Evolutionary conservation across 352 stramenopile genomes (phyloP).

Genomic region (Peronospora farinosa): DNA sequence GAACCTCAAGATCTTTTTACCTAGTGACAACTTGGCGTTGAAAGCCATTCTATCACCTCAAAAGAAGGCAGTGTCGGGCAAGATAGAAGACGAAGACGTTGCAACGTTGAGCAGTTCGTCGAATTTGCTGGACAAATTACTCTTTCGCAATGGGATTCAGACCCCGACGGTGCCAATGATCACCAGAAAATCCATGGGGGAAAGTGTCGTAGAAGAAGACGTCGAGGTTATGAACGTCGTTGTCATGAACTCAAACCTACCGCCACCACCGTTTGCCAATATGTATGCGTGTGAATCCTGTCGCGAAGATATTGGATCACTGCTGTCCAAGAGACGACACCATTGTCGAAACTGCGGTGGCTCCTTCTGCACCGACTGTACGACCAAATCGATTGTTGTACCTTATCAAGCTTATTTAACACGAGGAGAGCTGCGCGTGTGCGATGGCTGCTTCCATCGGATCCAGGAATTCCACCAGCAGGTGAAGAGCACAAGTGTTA

Average conservation of each 20-base stretch:
- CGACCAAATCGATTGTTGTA: constrained; percentile 43
- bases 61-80: constrained; percentile 7
- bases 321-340: constrained; percentile 62
- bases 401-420: constrained; percentile 55
- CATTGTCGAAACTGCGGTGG: constrained; percentile 78
- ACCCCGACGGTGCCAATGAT: background rate
- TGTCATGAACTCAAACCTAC: constrained; percentile 46
- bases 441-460: constrained; percentile 62
- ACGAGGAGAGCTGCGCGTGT: constrained; percentile 61
- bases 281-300: constrained; percentile 73
- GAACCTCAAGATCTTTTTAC: constrained; percentile 47
- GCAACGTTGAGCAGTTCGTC: constrained; percentile 1
- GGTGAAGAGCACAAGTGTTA: constrained; percentile 46
- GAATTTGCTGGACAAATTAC: constrained; percentile 36
- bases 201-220: constrained; percentile 43
- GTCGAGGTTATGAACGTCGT: constrained; percentile 38
- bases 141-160: constrained; percentile 24
- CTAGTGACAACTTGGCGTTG: constrained; percentile 45
- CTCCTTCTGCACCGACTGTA: constrained; percentile 66
- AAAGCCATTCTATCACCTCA: constrained; percentile 56
- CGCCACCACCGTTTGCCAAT: constrained; percentile 64
- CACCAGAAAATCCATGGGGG: constrained; percentile 24
- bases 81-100: constrained; percentile 2
- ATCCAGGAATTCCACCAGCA: constrained; percentile 72
- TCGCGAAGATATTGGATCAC: constrained; percentile 63